A percentile compares a stretch with the other conserved stretches of the same genome.
Evolutionary conservation across 2,329 filamentous ascomycete genomes (phyloP).

Genomic region (Leptodontidium sp.): DNA sequence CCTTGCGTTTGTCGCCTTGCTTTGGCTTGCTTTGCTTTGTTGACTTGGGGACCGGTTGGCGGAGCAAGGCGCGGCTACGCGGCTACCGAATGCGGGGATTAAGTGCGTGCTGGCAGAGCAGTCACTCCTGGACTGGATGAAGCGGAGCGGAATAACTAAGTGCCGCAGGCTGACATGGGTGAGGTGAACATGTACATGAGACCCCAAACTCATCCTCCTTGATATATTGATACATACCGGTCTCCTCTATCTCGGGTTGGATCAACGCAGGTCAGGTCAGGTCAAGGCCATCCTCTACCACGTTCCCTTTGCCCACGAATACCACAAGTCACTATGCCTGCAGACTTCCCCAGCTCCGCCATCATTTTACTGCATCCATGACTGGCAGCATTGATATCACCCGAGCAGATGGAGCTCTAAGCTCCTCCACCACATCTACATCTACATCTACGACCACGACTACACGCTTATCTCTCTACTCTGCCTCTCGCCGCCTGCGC

Average conservation of each 20-base stretch:
- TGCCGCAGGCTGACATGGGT: too few relatives aligned
- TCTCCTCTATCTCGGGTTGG: too few relatives aligned
- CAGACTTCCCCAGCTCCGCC: constrained; percentile 27
- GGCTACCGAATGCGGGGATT: not conserved
- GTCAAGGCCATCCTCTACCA: not conserved
- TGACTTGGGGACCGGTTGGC: constrained; percentile 18
- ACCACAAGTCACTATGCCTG: constrained; percentile 38
- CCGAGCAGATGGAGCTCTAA: constrained; percentile 43
- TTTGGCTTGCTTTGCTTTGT: constrained; percentile 5
- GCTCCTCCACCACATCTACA: constrained; percentile 1
- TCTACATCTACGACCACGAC: not conserved
- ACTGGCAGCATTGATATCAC: constrained; percentile 43
- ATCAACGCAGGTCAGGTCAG: too few relatives aligned
- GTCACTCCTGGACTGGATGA: too few relatives aligned
- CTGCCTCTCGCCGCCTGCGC: not conserved
- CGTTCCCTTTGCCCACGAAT: not conserved
- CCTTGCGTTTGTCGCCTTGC: not conserved
- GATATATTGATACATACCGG: too few relatives aligned
- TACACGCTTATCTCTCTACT: constrained; percentile 11
- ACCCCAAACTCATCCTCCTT: too few relatives aligned
- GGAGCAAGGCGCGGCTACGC: constrained; percentile 5
- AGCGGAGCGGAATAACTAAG: too few relatives aligned
- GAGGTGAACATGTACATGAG: too few relatives aligned
- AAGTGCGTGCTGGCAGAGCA: not conserved
- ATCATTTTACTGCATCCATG: constrained; percentile 44